These are phyloP conservation scores for Lactifluus hygrophoroides DNA, from an alignment of 768 basidiomycete species.

Conservation along the genomic window DNA sequence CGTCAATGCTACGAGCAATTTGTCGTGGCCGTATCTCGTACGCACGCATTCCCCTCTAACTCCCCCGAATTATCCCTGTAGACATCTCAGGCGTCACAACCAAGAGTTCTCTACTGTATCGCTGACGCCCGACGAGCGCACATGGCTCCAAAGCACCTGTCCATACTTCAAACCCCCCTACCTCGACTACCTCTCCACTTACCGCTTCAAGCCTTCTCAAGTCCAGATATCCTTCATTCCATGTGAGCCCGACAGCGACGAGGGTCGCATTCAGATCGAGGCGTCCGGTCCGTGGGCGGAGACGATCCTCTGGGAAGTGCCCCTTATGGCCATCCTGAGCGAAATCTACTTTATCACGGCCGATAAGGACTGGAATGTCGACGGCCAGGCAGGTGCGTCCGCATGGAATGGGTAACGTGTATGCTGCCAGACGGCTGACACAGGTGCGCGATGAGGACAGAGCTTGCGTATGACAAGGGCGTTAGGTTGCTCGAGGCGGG, in stretches of 20 bases:
- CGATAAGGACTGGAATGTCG: slow-evolving; percentile 75
- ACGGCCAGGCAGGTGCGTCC: slow-evolving; percentile 66
- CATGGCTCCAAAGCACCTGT: slow-evolving; percentile 59
- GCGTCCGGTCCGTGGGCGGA: slow-evolving; percentile 69
- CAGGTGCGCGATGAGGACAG: slow-evolving; percentile 32
- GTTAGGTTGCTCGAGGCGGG: slow-evolving; percentile 50
- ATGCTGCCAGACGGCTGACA: background rate
- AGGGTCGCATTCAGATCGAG: slow-evolving; percentile 66
- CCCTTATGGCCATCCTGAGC: slow-evolving; percentile 85
- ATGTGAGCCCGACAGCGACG: slow-evolving; percentile 21
- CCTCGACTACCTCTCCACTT: slow-evolving; percentile 64
- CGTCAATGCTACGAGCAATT: slow-evolving; percentile 54
- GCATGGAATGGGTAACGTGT: background rate
- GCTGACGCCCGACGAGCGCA: slow-evolving; percentile 51
- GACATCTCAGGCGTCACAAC: background rate
- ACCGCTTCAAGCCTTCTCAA: slow-evolving; percentile 68
- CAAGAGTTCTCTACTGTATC: slow-evolving; percentile 66
- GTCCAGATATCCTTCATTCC: slow-evolving; percentile 60
- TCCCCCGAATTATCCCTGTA: background rate
- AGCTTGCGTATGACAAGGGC: slow-evolving; percentile 66
- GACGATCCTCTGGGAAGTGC: slow-evolving; percentile 93
- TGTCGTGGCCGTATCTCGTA: slow-evolving; percentile 46
- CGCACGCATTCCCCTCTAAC: slow-evolving; percentile 22
- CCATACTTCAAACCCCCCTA: slow-evolving; percentile 68
- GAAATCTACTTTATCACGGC: slow-evolving; percentile 79